Evolutionary conservation across 345 rosid species (phyloP).

Genomic region (Theobroma cacao): DNA sequence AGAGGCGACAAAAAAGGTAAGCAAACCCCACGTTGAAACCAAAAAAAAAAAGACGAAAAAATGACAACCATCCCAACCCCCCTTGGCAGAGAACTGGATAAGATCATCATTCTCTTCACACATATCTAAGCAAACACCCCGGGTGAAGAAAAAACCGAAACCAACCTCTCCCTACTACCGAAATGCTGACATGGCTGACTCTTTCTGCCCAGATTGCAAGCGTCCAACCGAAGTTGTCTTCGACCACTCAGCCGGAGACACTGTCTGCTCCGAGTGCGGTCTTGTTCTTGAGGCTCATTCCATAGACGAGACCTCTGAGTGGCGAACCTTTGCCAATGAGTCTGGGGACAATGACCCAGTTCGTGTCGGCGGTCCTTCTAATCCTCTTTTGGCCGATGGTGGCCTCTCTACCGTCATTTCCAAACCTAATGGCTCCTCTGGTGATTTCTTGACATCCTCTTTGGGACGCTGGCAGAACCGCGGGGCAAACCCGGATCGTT

Average conservation of each 20-base stretch:
- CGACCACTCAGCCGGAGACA: constrained; percentile 98
- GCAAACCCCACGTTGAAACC: neutral
- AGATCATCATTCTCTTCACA: neutral
- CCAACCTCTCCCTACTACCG: neutral
- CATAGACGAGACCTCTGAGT: constrained; percentile 95
- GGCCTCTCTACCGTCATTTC: constrained; percentile 95
- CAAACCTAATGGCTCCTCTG: constrained; percentile 84
- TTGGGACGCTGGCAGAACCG: constrained; percentile 97
- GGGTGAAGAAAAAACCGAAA: neutral
- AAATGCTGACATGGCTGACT: constrained; percentile 52
- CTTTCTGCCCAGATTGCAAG: constrained; percentile 86
- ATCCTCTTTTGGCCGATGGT: constrained; percentile 84
- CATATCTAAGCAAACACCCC: neutral
- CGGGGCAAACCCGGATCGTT: constrained; percentile 92
- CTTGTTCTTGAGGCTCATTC: constrained; percentile 92
- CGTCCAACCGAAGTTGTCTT: constrained; percentile 81
- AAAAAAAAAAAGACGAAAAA: neutral
- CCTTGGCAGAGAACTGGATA: neutral
- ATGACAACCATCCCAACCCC: neutral
- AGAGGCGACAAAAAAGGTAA: neutral
- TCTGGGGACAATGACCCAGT: constrained; percentile 88
- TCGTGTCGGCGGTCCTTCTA: constrained; percentile 96
- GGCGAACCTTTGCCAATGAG: constrained; percentile 96
- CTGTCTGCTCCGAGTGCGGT: constrained; percentile 97
- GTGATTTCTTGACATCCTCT: constrained; percentile 82